Base-by-base conservation (phyloP, 208 protist genomes). In the Crithidia fasciculata region DNA sequence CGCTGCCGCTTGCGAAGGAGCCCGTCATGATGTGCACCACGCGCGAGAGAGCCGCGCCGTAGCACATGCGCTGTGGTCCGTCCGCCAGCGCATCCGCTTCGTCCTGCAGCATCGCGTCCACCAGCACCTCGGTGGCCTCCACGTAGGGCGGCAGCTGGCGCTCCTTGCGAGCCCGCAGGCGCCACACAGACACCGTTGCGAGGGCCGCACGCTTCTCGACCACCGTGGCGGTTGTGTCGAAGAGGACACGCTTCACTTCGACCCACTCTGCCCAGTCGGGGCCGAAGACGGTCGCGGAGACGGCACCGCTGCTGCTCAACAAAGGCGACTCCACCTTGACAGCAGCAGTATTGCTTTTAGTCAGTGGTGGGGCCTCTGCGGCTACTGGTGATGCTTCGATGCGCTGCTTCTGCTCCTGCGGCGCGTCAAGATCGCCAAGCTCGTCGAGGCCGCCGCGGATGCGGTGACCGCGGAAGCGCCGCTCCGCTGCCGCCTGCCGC, bases 1-100 rank as follows among this genome's bases (percentile, higher is more conserved):
- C 85, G 8, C 45, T 67, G 36, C 79, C 69, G 10, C 43, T 76
- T 4, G 86, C 88, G 52, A 95, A 94, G 50, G 83, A 88, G 54
- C 92, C 92, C 8, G 90, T 95, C 87, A 96, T 92, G 72, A 93
- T 53, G 65, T 96, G 92, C 66, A 96, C 90, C 2, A 76, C 76
- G 9, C 92, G 92, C 19, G 90, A 87, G n/a, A 96, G 69, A 36
- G 85, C 86, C 4, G 88, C 88, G 36, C 92, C 85, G 78, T 96
- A 96, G 68, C 68, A 74, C 59, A 69, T 67, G 44, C 78, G 70
- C 58, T 68, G 60, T 43, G 74, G 47, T 9, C 55, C 67, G 36
- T 64, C 69, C 15, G 50, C 5, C 56, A 75, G 39, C 3, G 59
- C 41, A 15, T 69, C 62, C 15, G 61, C 60, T 66, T 94, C 88